phyloP scores from a whole-genome alignment of 164 flowering plant species.

The Warburgia ugandensis region DNA sequence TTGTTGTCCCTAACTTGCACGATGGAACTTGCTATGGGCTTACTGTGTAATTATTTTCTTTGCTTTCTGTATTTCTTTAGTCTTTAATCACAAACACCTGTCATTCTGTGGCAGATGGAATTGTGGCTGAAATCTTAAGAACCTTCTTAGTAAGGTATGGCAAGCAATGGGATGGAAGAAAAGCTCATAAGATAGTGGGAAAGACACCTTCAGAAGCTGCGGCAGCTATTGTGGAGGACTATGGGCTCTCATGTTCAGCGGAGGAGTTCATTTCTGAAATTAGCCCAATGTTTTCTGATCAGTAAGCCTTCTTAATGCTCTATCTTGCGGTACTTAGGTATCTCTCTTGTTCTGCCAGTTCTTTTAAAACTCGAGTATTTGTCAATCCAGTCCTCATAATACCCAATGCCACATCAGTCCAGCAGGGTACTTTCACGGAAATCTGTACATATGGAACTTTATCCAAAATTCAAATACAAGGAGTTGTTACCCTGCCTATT shows the following conservation, averaged over 20 bases:
- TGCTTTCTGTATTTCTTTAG: not conserved
- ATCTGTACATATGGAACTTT: no score
- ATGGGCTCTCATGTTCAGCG: slow-evolving; percentile 59
- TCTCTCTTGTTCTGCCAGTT: not conserved
- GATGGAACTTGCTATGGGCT: not conserved
- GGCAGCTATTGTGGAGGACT: slow-evolving; percentile 60
- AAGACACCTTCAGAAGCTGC: slow-evolving; percentile 76
- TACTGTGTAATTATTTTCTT: not conserved
- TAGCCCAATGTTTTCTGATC: slow-evolving; percentile 52
- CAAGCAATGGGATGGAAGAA: slow-evolving; percentile 79
- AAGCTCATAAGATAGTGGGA: slow-evolving; percentile 49
- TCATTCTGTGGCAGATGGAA: slow-evolving; percentile 44
- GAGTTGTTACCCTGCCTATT: no score
- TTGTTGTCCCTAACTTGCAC: not conserved
- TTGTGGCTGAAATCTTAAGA: slow-evolving; percentile 58
- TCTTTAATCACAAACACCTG: not conserved
- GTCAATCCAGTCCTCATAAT: not conserved
- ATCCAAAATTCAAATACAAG: no score
- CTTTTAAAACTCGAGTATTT: not conserved
- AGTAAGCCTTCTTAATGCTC: slow-evolving; percentile 30
- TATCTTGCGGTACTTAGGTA: not conserved
- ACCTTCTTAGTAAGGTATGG: slow-evolving; percentile 58
- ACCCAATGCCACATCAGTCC: no score
- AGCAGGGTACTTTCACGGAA: no score
- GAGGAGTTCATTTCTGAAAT: slow-evolving; percentile 62